Evolutionary conservation across 176 grass and related monocot genomes (phyloP).

Genomic region (Phyllostachys edulis): DNA sequence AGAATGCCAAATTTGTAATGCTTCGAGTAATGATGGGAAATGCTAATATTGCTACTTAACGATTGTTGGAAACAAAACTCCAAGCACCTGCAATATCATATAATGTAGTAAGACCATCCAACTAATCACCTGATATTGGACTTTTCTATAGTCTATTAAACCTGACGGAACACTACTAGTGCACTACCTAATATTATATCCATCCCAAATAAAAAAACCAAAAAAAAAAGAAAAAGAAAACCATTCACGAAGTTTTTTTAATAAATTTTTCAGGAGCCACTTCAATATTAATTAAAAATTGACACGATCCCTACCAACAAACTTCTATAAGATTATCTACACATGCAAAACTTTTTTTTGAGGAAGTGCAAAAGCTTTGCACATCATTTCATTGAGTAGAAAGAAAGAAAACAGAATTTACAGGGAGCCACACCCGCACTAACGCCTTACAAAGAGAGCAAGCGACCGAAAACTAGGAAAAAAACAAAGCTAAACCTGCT

Average conservation of each 20-base stretch:
- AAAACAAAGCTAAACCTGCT: too few relatives aligned
- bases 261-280: background rate
- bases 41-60: conserved; percentile 8
- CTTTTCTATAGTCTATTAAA: background rate
- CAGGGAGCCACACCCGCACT: too few relatives aligned
- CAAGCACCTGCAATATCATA: background rate
- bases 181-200: background rate
- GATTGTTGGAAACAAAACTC: background rate
- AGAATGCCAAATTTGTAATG: background rate
- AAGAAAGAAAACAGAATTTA: too few relatives aligned
- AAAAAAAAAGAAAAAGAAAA: background rate
- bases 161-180: background rate
- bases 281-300: background rate
- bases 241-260: background rate
- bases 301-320: background rate
- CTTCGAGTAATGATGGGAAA: background rate
- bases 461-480: too few relatives aligned
- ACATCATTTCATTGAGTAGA: too few relatives aligned
- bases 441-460: too few relatives aligned
- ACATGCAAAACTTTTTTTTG: too few relatives aligned
- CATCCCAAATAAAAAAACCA: background rate
- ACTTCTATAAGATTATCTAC: conserved; percentile 12
- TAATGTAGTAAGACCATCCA: background rate
- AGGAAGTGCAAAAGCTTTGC: too few relatives aligned
- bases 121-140: background rate